Base-by-base conservation (phyloP, 208 protist species). In the Leptomonas seymouri region DNA sequence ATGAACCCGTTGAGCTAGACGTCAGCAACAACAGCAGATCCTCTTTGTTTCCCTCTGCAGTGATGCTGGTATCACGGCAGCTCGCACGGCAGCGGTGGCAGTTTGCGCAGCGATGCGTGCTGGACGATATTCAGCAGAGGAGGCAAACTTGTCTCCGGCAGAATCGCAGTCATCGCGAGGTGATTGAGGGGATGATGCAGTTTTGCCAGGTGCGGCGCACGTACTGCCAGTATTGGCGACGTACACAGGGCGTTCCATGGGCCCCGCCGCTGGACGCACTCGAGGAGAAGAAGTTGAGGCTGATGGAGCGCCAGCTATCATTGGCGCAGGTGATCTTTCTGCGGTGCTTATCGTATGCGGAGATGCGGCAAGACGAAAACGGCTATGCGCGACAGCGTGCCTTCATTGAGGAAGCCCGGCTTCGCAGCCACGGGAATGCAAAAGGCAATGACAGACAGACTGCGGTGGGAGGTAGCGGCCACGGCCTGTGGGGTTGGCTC, bases 261-360 rank as follows among this genome's bases (percentile, higher is more conserved):
- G 72, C 91, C 1, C 91, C 86, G n/a, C 70, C 75, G 28, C 80
- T 96, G n/a, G 71, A 82, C 30, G 16, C 31, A 0, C 51, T 78
- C 28, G 91, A 96, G 67, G 45, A 58, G 9, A 44, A 49, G 31
- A 76, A 68, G 46, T 46, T 93, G 44, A 14, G 20, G 60, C 41
- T 64, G 12, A 62, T 96, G n/a, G 91, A 96, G 66, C 51, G 77
- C 4, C 44, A 78, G 36, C 71, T 93, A 12, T 79, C 79, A 1
- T 59, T 96, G 23, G 62, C 87, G 44, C 91, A 96, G 67, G 27
- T 91, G 8, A 59, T 91, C n/a, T 91, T 93, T 70, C 59, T 96
- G 9, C 86, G 88, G 14, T 93, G 86, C 59, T 55, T 96, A 11
- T 70, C 91, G 4, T 80, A 85, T 34, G 79, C 88, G 0, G 87